Base-by-base conservation (phyloP, 2,329 filamentous ascomycete species). In the Pseudogymnoascus sp. region DNA sequence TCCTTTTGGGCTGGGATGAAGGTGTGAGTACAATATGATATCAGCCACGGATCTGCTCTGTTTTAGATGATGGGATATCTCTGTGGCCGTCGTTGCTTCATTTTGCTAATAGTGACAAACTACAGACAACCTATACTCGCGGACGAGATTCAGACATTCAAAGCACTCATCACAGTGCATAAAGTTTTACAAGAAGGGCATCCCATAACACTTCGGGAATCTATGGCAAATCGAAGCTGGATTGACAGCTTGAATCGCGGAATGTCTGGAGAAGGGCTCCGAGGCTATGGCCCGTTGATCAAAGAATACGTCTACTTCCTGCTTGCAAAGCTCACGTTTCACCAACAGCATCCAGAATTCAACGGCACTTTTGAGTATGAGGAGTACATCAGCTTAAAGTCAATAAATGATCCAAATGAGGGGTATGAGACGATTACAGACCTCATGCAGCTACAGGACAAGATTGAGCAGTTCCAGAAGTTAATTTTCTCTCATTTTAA, bases 1-100 rank as follows among this genome's bases (percentile, higher is more conserved):
- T 91, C 93, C 73, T 99, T 99, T 77, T 99, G 95, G 95, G 87
- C 91, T 64, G 93, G 93, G 74, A 96, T 99, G 84, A 99, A 99
- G 86, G 93, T 97, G 89, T 96, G 84, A 70, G 89, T 83, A 61
- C 50, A 56, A 21, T 18, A 11, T 56, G 50, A 21, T 34, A 56
- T 36, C 28, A 36, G 50, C 18, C 50, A 8, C 28, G 11, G 28
- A 14, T 12, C n/a, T 56, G 1, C 28, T 21, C 28, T 21, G 12
- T 34, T 56, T 21, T 7, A 34, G 28, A 36, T 31, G 50, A 56
- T 36, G 50, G 2, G 28, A 56, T 11, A 2, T 1, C 21, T 50
- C 50, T 18, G 46, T 31, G 34, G 21, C 16, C 12, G n/a, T 53
- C 21, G 36, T 46, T 61, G 25, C 21, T 46, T 11, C 12, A 23